These are phyloP conservation scores for Trichoderma atroviride DNA, from an alignment of 2,329 filamentous ascomycete genomes.

Conservation along the genomic window DNA sequence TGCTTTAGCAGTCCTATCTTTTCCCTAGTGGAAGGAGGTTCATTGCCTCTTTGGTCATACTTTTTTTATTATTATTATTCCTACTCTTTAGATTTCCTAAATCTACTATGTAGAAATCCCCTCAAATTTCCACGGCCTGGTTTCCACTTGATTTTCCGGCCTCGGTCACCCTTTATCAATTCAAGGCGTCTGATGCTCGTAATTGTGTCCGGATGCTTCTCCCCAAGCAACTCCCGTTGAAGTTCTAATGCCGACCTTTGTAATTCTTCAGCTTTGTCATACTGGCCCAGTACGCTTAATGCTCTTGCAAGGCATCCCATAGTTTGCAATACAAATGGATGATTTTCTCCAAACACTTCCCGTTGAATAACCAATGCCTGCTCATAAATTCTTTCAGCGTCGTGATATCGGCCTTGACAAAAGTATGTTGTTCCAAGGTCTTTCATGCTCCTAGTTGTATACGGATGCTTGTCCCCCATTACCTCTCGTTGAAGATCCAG, in stretches of 20 bases:
- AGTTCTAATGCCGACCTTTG: not conserved
- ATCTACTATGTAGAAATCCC: too few relatives aligned
- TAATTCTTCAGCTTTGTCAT: not conserved
- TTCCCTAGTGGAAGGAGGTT: too few relatives aligned
- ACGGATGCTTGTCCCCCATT: not conserved
- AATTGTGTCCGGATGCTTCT: not conserved
- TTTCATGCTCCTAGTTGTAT: not conserved
- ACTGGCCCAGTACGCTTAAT: not conserved
- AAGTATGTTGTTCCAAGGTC: not conserved
- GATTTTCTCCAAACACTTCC: not conserved
- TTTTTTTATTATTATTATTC: too few relatives aligned
- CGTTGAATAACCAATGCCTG: not conserved
- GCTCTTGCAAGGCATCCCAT: not conserved
- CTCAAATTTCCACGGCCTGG: too few relatives aligned
- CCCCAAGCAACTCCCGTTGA: not conserved
- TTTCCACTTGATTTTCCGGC: not conserved
- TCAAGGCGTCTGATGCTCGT: fast-evolving
- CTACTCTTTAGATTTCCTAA: too few relatives aligned
- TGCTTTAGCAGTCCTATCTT: too few relatives aligned
- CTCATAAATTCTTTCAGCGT: not conserved
- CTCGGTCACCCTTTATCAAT: not conserved
- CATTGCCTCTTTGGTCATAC: too few relatives aligned
- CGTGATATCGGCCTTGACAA: not conserved
- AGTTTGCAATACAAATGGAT: not conserved
- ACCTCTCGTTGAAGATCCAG: not conserved